Conservation (phyloP, 1,284 basidiomycete genomes). For the Trametes sp. region DNA sequence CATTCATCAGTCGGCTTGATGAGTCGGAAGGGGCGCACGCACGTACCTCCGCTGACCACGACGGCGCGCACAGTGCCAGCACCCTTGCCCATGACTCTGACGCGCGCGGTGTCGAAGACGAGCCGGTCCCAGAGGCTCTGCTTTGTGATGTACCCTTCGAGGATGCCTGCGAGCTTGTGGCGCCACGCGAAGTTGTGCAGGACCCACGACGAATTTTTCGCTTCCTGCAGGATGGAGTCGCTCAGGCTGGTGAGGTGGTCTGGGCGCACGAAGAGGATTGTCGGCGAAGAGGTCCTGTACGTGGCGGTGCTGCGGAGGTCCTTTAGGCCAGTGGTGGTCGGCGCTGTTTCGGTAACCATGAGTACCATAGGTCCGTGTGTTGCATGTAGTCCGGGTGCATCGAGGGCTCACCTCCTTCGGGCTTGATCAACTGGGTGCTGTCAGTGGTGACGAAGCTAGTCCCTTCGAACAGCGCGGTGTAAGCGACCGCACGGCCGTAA, state of each 20-base stretch:
- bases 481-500: constrained; percentile 76
- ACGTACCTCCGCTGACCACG: constrained; percentile 70
- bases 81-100: constrained; percentile 61
- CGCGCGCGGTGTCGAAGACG: constrained; percentile 72
- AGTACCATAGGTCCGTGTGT: too few species aligned
- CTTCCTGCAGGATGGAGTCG: constrained; percentile 56
- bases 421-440: constrained; percentile 59
- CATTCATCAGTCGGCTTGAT: constrained; percentile 5
- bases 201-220: constrained; percentile 59
- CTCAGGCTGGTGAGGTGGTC: constrained; percentile 62
- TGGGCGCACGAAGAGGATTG: constrained; percentile 68
- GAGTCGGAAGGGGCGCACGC: too few species aligned
- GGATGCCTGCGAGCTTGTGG: constrained; percentile 71
- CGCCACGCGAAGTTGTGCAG: constrained; percentile 69
- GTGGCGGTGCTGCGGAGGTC: constrained; percentile 57
- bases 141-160: constrained; percentile 75
- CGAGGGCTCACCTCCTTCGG: constrained; percentile 52
- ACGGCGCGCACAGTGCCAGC: constrained; percentile 66
- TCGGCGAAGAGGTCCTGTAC: constrained; percentile 72
- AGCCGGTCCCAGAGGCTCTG: constrained; percentile 82
- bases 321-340: constrained; percentile 41
- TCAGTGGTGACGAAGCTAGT: constrained; percentile 71
- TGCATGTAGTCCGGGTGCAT: too few species aligned
- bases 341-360: constrained; percentile 8
- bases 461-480: constrained; percentile 78